Evolutionary conservation across 2,329 filamentous ascomycete species (phyloP), one percentile per base, ranked within the genome.

Genomic region (Epichloe hybrida): DNA sequence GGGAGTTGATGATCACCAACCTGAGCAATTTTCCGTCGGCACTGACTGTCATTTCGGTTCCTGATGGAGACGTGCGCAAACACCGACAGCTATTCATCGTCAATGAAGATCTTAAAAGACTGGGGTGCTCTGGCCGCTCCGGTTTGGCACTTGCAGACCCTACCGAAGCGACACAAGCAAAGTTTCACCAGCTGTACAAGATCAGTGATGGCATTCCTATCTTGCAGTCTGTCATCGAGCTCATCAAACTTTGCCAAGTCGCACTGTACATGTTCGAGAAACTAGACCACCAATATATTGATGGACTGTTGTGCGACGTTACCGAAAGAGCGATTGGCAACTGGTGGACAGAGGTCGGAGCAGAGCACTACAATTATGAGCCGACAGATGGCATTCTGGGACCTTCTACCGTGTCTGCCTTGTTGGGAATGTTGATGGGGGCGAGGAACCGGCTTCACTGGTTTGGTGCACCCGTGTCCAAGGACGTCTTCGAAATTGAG

Each of bases 261-360:
- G 89, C 93, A 0, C 70, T 98, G 53, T 84, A 87, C 61, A 73
- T 96, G 53, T 98, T 96, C 66, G 87, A 84, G 50, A 88, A 90
- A 64, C 72, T 97, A 5, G 83, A 87, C n/a, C 77, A 84, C 34
- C 86, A 90, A 56, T 97, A 95, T 63, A 86, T 88, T 7, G 93
- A 98, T 61, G 93, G 93, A 0, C 70, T 96, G 23, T 76, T 98
- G 3, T 98, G 93, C 64, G 93, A 98, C 68, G 75, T 93, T 42
- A 97, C 93, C 0, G 93, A 98, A 65, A 83, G 78, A 54, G 88
- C 90, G 2, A 81, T 97, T 59, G 84, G 83, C 54, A 87, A 96
- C 64, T 98, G 93, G 93, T 97, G 93, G 93, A 83, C 86, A 1
- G 88, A 95, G 60, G 84, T 96, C 53, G 93, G 93, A 2, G 84